Conservation (phyloP, 1,139 yeast genomes). For the Suhomyces maxii region DNA sequence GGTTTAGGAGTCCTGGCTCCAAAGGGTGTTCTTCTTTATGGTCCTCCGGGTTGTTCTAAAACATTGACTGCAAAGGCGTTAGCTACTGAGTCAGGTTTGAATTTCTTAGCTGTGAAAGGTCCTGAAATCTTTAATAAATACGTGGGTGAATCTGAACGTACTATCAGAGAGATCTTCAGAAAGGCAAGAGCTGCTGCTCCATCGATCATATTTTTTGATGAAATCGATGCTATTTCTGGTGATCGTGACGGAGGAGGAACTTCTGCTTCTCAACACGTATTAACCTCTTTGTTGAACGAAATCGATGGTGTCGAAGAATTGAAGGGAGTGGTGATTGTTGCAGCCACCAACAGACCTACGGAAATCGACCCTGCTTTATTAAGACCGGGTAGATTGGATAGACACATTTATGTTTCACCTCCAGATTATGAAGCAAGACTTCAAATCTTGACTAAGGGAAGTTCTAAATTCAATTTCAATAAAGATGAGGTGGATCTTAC, state of each 20-base stretch:
- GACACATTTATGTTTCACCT: slow-evolving; percentile 89
- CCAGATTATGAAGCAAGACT: slow-evolving; percentile 80
- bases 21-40: slow-evolving; percentile 84
- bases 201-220: slow-evolving; percentile 89
- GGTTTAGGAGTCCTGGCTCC: slow-evolving; percentile 86
- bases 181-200: slow-evolving; percentile 95
- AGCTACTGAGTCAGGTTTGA: slow-evolving; percentile 92
- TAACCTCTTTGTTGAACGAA: slow-evolving; percentile 87
- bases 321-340: slow-evolving; percentile 88
- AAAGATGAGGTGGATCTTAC: slow-evolving; percentile 43
- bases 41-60: slow-evolving; percentile 97
- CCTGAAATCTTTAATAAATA: slow-evolving; percentile 93
- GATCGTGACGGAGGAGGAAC: slow-evolving; percentile 67
- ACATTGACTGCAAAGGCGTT: slow-evolving; percentile 92
- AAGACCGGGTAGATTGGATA: slow-evolving; percentile 91
- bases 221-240: slow-evolving; percentile 87
- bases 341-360: slow-evolving; percentile 94
- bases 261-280: slow-evolving; percentile 78
- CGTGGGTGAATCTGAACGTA: slow-evolving; percentile 91
- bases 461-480: slow-evolving; percentile 54
- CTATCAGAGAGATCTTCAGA: slow-evolving; percentile 83
- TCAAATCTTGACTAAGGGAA: slow-evolving; percentile 71
- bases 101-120: slow-evolving; percentile 91
- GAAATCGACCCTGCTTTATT: slow-evolving; percentile 87
- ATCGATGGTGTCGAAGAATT: slow-evolving; percentile 95